A percentile compares a stretch with the other conserved stretches of the same genome.
These are phyloP conservation scores for Tetrapisispora fleetii DNA, from an alignment of 805 yeast species.

Conservation along the genomic window DNA sequence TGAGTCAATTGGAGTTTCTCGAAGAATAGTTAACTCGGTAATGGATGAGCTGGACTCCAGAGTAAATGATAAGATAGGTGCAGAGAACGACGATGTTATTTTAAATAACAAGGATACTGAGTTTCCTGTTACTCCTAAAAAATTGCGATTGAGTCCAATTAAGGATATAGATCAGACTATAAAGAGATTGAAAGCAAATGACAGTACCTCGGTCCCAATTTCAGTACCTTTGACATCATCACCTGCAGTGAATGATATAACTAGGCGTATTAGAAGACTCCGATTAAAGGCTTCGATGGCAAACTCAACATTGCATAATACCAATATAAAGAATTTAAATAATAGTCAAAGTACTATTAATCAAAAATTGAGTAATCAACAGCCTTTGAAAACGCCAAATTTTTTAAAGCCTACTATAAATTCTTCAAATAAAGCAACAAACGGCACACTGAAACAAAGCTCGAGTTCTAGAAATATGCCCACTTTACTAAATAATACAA, in stretches of 20 bases:
- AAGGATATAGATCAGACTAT: conserved; percentile 2
- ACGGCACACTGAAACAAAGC: not conserved
- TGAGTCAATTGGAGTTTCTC: conserved; percentile 24
- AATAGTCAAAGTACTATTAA: conserved; percentile 8
- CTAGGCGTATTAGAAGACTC: conserved; percentile 20
- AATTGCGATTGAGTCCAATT: conserved; percentile 1
- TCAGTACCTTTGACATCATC: conserved; percentile 9
- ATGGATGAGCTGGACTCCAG: conserved; percentile 29
- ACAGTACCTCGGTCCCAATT: not conserved
- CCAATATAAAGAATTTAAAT: not conserved
- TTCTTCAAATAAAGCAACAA: conserved; percentile 12
- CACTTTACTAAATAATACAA: not conserved
- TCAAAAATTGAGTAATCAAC: conserved; percentile 13
- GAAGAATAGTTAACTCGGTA: conserved; percentile 28
- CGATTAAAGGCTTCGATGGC: conserved; percentile 9
- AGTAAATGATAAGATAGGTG: conserved; percentile 16
- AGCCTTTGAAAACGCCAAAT: conserved; percentile 16
- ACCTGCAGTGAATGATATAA: conserved; percentile 14
- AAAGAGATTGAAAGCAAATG: conserved; percentile 6
- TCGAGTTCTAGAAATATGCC: not conserved
- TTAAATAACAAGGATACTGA: not conserved
- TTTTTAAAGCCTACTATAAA: conserved; percentile 20
- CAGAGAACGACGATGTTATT: not conserved
- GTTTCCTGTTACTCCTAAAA: conserved; percentile 14
- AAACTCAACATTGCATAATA: not conserved